Evolutionary conservation across 768 basidiomycete species (phyloP).

Genomic region (Leccinum pellstonianum): DNA sequence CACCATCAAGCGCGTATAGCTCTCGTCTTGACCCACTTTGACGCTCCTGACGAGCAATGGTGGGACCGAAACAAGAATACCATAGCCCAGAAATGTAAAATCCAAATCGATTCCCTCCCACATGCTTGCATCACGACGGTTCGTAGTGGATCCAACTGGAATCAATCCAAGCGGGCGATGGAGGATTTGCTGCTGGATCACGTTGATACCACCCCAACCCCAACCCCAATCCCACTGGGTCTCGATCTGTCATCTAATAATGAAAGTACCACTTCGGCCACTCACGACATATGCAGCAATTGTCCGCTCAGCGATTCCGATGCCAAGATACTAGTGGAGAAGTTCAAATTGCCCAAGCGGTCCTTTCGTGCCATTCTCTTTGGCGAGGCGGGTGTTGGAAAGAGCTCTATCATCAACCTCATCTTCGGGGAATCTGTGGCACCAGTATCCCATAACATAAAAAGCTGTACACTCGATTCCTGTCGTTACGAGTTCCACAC

Average conservation of each 20-base stretch:
- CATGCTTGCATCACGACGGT: slow-evolving; percentile 21
- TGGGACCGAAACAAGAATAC: slow-evolving; percentile 20
- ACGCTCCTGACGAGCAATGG: slow-evolving; percentile 23
- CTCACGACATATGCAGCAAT: slow-evolving; percentile 10
- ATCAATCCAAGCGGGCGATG: slow-evolving; percentile 16
- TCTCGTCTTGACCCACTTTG: slow-evolving; percentile 41
- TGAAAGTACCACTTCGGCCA: neutral
- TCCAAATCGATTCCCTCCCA: slow-evolving; percentile 9
- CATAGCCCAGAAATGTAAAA: slow-evolving; percentile 16
- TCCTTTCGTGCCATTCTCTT: slow-evolving; percentile 37
- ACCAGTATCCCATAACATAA: slow-evolving; percentile 6
- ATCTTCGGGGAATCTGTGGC: slow-evolving; percentile 27
- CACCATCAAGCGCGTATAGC: slow-evolving; percentile 35
- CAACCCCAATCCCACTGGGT: slow-evolving; percentile 9
- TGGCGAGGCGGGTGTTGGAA: slow-evolving; percentile 41
- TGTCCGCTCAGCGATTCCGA: slow-evolving; percentile 13
- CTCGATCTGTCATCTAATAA: slow-evolving; percentile 17
- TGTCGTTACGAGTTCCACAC: slow-evolving; percentile 24
- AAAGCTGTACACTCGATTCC: slow-evolving; percentile 34
- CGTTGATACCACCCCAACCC: neutral
- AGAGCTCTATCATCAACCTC: slow-evolving; percentile 44
- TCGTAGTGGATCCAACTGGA: neutral
- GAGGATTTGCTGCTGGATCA: slow-evolving; percentile 9
- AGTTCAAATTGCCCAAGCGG: slow-evolving; percentile 12
- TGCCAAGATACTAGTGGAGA: slow-evolving; percentile 13